Percentiles rank a stretch among this genome's conserved stretches.
Evolutionary conservation across 306 rosid species (phyloP).

Genomic region (Acacia melanoxylon): DNA sequence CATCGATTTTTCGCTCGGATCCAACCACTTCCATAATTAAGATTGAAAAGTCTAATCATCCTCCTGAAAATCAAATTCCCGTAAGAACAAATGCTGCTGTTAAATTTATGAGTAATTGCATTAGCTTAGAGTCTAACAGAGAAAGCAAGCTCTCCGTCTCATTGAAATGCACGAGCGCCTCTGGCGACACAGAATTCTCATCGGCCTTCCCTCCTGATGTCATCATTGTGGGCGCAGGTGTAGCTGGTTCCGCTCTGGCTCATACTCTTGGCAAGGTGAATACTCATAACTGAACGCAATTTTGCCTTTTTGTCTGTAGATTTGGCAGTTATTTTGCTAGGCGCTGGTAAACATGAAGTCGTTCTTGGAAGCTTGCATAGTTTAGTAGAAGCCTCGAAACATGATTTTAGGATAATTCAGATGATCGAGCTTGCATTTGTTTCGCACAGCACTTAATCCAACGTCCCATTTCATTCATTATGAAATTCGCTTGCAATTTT

Average conservation of each 20-base stretch:
- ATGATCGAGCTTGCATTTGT: neutral
- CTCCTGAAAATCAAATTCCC: neutral
- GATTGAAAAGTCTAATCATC: neutral
- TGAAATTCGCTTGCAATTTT: neutral
- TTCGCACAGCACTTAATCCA: neutral
- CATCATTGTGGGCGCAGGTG: conserved; percentile 40
- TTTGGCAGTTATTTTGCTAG: neutral
- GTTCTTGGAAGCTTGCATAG: neutral
- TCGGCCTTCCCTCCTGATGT: neutral
- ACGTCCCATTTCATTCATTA: neutral
- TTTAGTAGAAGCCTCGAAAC: neutral
- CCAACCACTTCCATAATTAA: neutral
- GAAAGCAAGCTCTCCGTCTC: neutral
- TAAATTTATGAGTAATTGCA: neutral
- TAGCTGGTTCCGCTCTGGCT: conserved; percentile 58
- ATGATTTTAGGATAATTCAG: neutral
- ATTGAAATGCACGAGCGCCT: neutral
- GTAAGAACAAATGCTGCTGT: neutral
- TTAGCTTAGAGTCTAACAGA: neutral
- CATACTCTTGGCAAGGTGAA: conserved; percentile 52
- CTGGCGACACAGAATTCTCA: neutral
- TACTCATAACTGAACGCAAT: neutral
- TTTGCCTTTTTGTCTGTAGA: neutral
- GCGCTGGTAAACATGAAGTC: neutral
- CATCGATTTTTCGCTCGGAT: neutral